Evolutionary conservation across 2,329 filamentous ascomycete genomes (phyloP).

Genomic region (Elsinoe arachidis): DNA sequence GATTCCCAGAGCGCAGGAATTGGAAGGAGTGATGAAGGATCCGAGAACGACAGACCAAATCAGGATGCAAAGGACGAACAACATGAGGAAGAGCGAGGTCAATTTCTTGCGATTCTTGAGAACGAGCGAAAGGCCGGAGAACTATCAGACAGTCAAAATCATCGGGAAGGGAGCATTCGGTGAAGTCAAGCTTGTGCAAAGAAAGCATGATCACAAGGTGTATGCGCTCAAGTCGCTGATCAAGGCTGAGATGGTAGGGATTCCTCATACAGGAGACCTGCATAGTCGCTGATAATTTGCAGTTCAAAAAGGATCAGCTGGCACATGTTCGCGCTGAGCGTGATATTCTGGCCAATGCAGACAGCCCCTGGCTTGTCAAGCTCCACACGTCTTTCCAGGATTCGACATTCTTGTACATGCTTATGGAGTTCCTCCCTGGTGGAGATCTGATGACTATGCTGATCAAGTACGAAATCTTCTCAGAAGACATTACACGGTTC

Average conservation of each 20-base stretch:
- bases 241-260: conserved; percentile 80
- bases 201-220: conserved; percentile 92
- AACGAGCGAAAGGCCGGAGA: conserved; percentile 85
- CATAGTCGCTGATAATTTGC: not conserved
- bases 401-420: conserved; percentile 89
- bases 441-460: conserved; percentile 99
- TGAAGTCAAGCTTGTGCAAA: conserved; percentile 94
- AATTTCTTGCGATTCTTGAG: conserved; percentile 90
- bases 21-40: conserved; percentile 77
- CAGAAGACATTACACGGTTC: conserved; percentile 95
- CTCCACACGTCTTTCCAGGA: conserved; percentile 98
- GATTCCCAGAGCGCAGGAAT: conserved; percentile 67
- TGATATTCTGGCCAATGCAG: conserved; percentile 96
- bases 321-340: conserved; percentile 95
- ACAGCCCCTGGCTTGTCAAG: conserved; percentile 99
- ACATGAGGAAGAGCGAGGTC: conserved; percentile 77
- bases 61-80: conserved; percentile 77
- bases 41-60: conserved; percentile 63
- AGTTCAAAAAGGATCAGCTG: conserved; percentile 95
- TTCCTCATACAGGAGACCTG: not conserved
- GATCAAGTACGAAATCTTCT: conserved; percentile 99
- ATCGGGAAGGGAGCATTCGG: conserved; percentile 99
- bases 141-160: conserved; percentile 94
- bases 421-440: conserved; percentile 98
- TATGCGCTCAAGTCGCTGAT: conserved; percentile 98